Percentiles rank a stretch among this genome's conserved stretches.
Conservation (phyloP, 257 asterid genomes). For the Gentiana dahurica region DNA sequence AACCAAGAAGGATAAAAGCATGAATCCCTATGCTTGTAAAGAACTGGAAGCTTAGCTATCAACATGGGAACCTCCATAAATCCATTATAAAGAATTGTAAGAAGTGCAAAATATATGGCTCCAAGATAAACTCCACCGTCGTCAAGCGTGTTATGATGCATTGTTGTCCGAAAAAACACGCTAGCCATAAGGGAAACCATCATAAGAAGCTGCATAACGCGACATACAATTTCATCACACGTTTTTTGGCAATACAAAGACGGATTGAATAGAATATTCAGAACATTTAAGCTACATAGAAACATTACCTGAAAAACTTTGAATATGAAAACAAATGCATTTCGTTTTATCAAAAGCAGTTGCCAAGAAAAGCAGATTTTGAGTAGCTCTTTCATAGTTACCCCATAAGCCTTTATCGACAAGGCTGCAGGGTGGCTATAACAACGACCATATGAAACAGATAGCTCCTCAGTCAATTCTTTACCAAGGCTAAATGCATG, state of each 20-base stretch:
- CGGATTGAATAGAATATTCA: background rate
- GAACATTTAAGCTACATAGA: background rate
- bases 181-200: constrained; percentile 77
- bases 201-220: constrained; percentile 57
- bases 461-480: constrained; percentile 43
- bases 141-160: constrained; percentile 65
- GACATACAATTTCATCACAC: constrained; percentile 4
- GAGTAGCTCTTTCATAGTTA: constrained; percentile 52
- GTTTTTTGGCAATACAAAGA: background rate
- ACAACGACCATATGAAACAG: constrained; percentile 60
- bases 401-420: constrained; percentile 57
- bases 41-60: constrained; percentile 80
- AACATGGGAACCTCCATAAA: constrained; percentile 90
- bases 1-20: constrained; percentile 86
- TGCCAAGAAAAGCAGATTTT: constrained; percentile 69
- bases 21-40: constrained; percentile 87
- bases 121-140: constrained; percentile 89
- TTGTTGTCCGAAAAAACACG: constrained; percentile 68
- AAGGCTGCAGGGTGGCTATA: constrained; percentile 83
- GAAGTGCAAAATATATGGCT: constrained; percentile 65
- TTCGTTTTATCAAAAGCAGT: constrained; percentile 72
- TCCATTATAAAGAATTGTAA: constrained; percentile 84
- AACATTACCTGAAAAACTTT: constrained; percentile 70
- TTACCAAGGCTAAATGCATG: constrained; percentile 44
- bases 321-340: constrained; percentile 65